Evolutionary conservation across 2,329 filamentous ascomycete species (phyloP).

Genomic region (Ophiostoma triangulosporum): DNA sequence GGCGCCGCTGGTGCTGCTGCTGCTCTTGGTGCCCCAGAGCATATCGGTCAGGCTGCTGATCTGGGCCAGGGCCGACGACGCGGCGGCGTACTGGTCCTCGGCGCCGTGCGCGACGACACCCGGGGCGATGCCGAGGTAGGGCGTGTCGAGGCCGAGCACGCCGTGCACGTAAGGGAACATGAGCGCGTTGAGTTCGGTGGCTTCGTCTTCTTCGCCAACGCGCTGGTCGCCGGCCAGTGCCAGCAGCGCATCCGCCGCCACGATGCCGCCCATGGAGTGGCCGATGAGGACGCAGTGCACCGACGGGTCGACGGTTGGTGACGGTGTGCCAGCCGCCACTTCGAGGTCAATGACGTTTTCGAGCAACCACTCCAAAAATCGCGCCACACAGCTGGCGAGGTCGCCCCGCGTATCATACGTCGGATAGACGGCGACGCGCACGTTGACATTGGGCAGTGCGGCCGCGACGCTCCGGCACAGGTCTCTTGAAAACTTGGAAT

Average conservation of each 20-base stretch:
- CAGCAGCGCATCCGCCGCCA: constrained; percentile 78
- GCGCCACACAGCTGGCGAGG: constrained; percentile 53
- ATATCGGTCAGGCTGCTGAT: constrained; percentile 52
- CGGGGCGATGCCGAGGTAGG: constrained; percentile 70
- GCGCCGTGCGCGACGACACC: constrained; percentile 77
- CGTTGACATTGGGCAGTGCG: constrained; percentile 54
- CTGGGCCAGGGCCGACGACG: constrained; percentile 53
- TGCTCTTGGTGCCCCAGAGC: constrained; percentile 42
- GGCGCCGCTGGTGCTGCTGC: constrained; percentile 19
- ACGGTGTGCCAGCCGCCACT: constrained; percentile 64
- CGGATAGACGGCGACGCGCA: constrained; percentile 60
- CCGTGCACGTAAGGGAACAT: constrained; percentile 93
- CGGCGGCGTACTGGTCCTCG: constrained; percentile 71
- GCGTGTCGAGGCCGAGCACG: constrained; percentile 86
- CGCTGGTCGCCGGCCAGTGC: constrained; percentile 47
- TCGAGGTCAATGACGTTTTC: constrained; percentile 92
- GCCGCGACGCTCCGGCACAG: constrained; percentile 50
- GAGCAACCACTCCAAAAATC: constrained; percentile 73
- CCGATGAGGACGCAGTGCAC: constrained; percentile 72
- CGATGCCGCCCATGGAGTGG: constrained; percentile 88
- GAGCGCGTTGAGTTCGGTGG: constrained; percentile 41
- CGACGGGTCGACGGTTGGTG: constrained; percentile 73
- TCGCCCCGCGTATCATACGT: constrained; percentile 74
- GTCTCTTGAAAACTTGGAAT: constrained; percentile 56
- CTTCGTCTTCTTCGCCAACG: constrained; percentile 25